Conservation (phyloP, 495 filamentous ascomycete genomes). For the Lichenothelia convexa region DNA sequence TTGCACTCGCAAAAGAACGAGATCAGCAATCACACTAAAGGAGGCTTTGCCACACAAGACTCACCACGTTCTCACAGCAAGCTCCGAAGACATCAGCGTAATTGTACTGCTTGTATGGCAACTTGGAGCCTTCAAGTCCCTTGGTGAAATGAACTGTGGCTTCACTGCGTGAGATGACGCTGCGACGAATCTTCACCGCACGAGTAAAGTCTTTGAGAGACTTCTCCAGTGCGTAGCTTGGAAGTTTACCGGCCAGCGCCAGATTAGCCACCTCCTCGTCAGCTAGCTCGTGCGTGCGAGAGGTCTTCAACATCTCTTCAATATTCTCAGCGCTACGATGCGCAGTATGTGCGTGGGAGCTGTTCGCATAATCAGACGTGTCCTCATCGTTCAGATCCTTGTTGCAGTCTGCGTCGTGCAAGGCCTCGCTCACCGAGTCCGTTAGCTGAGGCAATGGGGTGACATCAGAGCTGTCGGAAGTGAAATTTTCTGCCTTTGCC, state of each 20-base stretch:
- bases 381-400: slow-evolving; percentile 25
- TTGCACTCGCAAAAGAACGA: too few relatives aligned
- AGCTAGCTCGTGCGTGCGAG: slow-evolving; percentile 53
- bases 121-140: slow-evolving; percentile 62
- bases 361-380: too few relatives aligned
- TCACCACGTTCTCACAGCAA: slow-evolving; percentile 97
- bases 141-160: slow-evolving; percentile 55
- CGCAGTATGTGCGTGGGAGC: too few relatives aligned
- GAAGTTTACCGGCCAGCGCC: slow-evolving; percentile 72
- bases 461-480: slow-evolving; percentile 3
- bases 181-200: slow-evolving; percentile 79
- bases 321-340: slow-evolving; percentile 49
- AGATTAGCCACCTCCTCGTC: slow-evolving; percentile 73
- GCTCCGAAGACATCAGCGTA: slow-evolving; percentile 83
- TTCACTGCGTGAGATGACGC: slow-evolving; percentile 68
- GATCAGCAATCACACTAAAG: too few relatives aligned
- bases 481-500: too few relatives aligned
- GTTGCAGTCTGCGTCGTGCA: slow-evolving; percentile 3
- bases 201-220: slow-evolving; percentile 56
- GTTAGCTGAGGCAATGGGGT: neutral
- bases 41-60: too few relatives aligned
- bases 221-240: slow-evolving; percentile 58
- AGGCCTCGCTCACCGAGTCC: neutral
- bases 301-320: slow-evolving; percentile 60
- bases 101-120: slow-evolving; percentile 83